Evolutionary conservation across 768 basidiomycete genomes (phyloP).

Genomic region (Cystoderma amianthinum): DNA sequence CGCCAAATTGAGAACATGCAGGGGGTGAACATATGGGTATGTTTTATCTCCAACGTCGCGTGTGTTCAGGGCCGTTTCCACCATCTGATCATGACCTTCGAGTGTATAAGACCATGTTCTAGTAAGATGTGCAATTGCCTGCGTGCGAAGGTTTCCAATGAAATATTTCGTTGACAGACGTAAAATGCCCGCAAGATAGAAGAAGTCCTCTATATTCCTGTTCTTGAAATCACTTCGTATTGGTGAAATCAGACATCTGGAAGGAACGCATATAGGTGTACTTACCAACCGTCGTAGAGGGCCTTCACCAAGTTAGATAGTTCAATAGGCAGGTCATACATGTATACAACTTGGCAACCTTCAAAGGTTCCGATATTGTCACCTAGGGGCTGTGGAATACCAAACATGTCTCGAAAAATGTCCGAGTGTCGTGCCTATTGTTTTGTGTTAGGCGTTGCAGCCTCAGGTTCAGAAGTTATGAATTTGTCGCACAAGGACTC

Average conservation of each 20-base stretch:
- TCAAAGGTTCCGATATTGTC: constrained; percentile 27
- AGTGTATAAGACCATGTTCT: constrained; percentile 49
- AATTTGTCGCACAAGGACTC: constrained; percentile 24
- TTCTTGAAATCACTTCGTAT: constrained; percentile 28
- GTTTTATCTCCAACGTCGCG: constrained; percentile 34
- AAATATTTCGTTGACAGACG: constrained; percentile 58
- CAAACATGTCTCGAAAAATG: constrained; percentile 49
- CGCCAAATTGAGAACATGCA: constrained; percentile 51
- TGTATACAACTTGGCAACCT: constrained; percentile 41
- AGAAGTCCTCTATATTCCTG: constrained; percentile 42
- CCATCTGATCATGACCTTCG: constrained; percentile 49
- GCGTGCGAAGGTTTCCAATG: constrained; percentile 41
- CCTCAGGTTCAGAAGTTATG: too few relatives aligned
- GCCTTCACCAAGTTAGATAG: constrained; percentile 44
- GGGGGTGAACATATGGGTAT: constrained; percentile 54
- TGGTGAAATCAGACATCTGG: background rate
- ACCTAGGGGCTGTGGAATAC: constrained; percentile 30
- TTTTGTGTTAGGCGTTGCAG: background rate
- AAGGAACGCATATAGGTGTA: constrained; percentile 7
- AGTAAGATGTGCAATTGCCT: constrained; percentile 40
- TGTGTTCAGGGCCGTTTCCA: constrained; percentile 36
- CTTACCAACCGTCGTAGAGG: constrained; percentile 52
- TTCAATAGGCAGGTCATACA: constrained; percentile 46
- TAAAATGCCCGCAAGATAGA: constrained; percentile 47
- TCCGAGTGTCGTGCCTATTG: constrained; percentile 45